phyloP scores from a whole-genome alignment of 202 grass and related monocot species.

The Bolboschoenoplectus hybrid region DNA sequence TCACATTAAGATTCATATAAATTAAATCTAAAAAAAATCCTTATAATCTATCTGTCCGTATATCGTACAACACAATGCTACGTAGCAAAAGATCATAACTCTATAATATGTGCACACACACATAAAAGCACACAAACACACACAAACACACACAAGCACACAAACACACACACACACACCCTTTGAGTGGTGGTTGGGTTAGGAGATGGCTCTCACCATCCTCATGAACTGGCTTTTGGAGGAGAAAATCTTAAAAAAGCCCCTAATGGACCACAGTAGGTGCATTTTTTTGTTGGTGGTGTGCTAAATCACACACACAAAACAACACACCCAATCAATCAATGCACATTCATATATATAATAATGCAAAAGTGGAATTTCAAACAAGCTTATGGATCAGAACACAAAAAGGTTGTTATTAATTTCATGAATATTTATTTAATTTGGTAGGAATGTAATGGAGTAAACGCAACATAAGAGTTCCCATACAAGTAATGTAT shows the following conservation, averaged over 20 bases:
- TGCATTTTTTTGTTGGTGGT: slow-evolving; percentile 35
- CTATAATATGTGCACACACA: neutral
- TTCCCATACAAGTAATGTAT: neutral
- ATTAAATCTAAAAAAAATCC: too few species aligned
- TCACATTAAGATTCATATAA: too few species aligned
- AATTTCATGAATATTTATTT: slow-evolving; percentile 25
- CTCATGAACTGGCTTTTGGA: slow-evolving; percentile 45
- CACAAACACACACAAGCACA: too few species aligned
- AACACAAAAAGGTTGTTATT: slow-evolving; percentile 7
- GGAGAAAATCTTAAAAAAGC: slow-evolving; percentile 37
- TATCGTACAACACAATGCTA: too few species aligned
- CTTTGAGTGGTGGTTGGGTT: slow-evolving; percentile 47
- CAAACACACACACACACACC: slow-evolving; percentile 28
- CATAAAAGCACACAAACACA: too few species aligned
- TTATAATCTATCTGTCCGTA: too few species aligned
- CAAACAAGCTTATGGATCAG: neutral
- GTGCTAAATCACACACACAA: slow-evolving; percentile 30
- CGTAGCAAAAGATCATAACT: too few species aligned
- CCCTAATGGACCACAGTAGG: slow-evolving; percentile 36
- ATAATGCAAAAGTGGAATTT: slow-evolving; percentile 7
- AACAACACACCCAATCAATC: slow-evolving; percentile 26
- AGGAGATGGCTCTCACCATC: slow-evolving; percentile 44
- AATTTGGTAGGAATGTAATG: slow-evolving; percentile 9
- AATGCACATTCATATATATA: slow-evolving; percentile 22
- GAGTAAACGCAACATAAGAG: slow-evolving; percentile 26